Conservation (phyloP, 768 basidiomycete genomes). For the Boletus sp. region DNA sequence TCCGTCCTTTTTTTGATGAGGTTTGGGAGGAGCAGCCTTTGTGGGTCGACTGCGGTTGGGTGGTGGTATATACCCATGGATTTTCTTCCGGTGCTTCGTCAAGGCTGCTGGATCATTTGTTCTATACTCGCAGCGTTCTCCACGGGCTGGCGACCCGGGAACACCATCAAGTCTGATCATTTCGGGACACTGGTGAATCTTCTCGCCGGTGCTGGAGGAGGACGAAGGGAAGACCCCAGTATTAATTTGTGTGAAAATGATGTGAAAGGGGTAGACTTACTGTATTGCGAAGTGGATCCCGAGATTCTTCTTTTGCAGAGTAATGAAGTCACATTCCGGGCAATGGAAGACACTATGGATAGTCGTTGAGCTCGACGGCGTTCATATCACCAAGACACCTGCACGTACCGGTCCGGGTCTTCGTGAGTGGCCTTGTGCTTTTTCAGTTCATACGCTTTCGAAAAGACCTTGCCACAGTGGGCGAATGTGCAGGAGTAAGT, state of each 20-base stretch:
- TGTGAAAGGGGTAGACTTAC: constrained; percentile 8
- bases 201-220: constrained; percentile 23
- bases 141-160: neutral
- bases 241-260: neutral
- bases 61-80: constrained; percentile 20
- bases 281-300: constrained; percentile 17
- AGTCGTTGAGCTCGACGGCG: neutral
- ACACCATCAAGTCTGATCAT: neutral
- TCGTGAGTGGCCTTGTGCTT: constrained; percentile 13
- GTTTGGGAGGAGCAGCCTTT: neutral
- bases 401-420: constrained; percentile 5
- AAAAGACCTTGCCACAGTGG: constrained; percentile 4
- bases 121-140: constrained; percentile 13
- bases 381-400: neutral
- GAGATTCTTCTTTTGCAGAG: constrained; percentile 22
- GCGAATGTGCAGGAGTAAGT: neutral
- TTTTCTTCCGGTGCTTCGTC: constrained; percentile 25
- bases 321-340: constrained; percentile 14
- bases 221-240: neutral
- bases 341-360: constrained; percentile 13
- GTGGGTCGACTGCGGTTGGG: neutral
- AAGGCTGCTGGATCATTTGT: constrained; percentile 27
- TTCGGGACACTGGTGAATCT: constrained; percentile 9
- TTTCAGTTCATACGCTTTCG: constrained; percentile 4
- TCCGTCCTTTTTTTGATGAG: neutral